Evolutionary conservation across 1,139 yeast species (phyloP).

Genomic region (Suhomyces chickasaworum): DNA sequence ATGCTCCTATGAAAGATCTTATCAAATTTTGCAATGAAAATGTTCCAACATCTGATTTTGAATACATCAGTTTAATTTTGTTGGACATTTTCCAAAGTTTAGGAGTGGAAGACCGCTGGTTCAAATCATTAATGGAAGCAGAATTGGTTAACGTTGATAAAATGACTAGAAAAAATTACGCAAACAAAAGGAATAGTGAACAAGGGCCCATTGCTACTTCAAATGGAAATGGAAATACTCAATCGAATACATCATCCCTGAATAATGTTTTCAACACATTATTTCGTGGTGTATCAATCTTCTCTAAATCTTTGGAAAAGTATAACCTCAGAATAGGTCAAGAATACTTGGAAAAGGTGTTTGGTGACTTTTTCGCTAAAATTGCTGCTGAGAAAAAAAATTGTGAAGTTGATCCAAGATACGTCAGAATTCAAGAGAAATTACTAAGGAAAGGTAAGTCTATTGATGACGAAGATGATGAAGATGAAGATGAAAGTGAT

Average conservation of each 20-base stretch:
- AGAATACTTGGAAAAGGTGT: constrained; percentile 71
- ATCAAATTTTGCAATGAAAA: constrained; percentile 48
- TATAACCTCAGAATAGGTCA: constrained; percentile 78
- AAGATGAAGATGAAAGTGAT: constrained; percentile 26
- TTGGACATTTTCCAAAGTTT: constrained; percentile 68
- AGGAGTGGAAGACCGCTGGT: constrained; percentile 67
- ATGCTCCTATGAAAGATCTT: constrained; percentile 53
- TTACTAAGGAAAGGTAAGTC: constrained; percentile 33
- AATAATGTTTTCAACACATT: constrained; percentile 67
- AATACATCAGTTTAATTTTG: constrained; percentile 53
- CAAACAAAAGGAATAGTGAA: constrained; percentile 25
- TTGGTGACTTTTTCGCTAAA: constrained; percentile 66
- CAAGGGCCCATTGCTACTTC: not conserved
- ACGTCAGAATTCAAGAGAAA: constrained; percentile 46
- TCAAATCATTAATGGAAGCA: constrained; percentile 62
- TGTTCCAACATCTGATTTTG: constrained; percentile 52
- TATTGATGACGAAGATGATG: constrained; percentile 26
- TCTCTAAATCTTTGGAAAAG: constrained; percentile 78
- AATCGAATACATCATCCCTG: constrained; percentile 20
- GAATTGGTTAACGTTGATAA: constrained; percentile 58
- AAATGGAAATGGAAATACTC: constrained; percentile 2
- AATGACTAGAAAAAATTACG: constrained; percentile 46
- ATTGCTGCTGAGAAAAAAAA: constrained; percentile 53
- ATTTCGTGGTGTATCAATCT: constrained; percentile 81
- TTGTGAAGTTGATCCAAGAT: constrained; percentile 77